Base-by-base conservation (phyloP, 2,329 filamentous ascomycete genomes). In the Cladophialophora psammophila region DNA sequence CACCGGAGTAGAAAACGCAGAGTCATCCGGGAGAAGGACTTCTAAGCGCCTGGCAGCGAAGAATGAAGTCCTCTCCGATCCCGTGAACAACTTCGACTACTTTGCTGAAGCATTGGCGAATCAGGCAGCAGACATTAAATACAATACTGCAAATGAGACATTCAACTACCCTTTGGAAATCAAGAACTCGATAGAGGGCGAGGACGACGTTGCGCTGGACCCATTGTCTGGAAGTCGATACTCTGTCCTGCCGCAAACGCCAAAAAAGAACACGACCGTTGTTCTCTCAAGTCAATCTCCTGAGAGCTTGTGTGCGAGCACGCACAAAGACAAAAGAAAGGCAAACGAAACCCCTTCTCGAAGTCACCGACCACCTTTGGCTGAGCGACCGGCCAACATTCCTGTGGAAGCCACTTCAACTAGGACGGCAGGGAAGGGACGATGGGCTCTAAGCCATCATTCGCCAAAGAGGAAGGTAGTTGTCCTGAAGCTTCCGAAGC, bases 251-350 rank as follows among this genome's bases (percentile, higher is more conserved):
- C 66, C 65, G 5, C 36, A 54, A 18, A 70, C 68, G 12, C 71
- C 68, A 6, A 64, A 64, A 26, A 68, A 35, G 48, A 36, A 34
- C 26, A 32, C 60, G 6, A 63, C 36, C 13, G 56, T 70, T 8
- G 64, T 73, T 34, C 36, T 69, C 15, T 72, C 71, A 20, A 71
- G 69, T 59, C 72, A 73, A 45, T 71, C 69, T 20, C 71, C 72
- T 7, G 72, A 73, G 60, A 71, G 66, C 48, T 9, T 72, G 12
- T 57, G 59, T 48, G 56, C 63, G 5, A 70, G 68, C 53, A 69
- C 64, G 15, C 63, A 53, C 26, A 65, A 50, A 59, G 59, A 45
- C 18, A 15, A 52, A 6, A 18, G 57, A 8, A 64, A 48, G 45
- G 5, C 42, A 10, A 13, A 26, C 56, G 54, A 36, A 32, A 55